Base-by-base conservation (phyloP, 371 early-diverging fungal species). In the Mucor saturninus region DNA sequence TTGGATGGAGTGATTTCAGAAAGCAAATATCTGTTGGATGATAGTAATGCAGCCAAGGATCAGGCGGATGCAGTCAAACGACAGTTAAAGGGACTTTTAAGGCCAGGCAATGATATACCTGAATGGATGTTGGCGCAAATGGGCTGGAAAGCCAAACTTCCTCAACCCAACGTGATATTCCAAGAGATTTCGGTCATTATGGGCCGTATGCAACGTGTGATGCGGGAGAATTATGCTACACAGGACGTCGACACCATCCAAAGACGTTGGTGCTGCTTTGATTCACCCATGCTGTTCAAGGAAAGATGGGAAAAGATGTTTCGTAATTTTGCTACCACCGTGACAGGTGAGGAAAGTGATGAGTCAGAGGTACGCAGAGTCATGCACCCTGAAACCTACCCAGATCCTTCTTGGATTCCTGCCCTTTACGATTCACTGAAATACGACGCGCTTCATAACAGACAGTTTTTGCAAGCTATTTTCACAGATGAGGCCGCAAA, bases 221-320 rank as follows among this genome's bases (percentile, higher is more conserved):
- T 98, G 96, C 79, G 85, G n/a, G 74, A 79, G 38, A 97, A 95
- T 70, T 91, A 93, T 66, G 66, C 72, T 15, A 61, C 54, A 13
- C 76, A 85, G 55, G 76, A 83, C 35, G 81, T 89, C 0, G 86
- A 86, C 8, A 62, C 73, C 5, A 69, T 90, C 10, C 91, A 92
- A 72, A 56, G 75, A 43, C 77, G 84, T 2, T 93, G 94, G 94
- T 93, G 94, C 64, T 93, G 94, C 61, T 80, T 81, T 62, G 94
- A 94, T 63, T 87, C 86, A 21, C 89, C 91, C 2, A 70, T 79
- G 1, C 71, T 92, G 21, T 93, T 93, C 69, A 82, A 85, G 61
- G 98, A 98, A 79, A 87, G 98, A 14, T 98, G 98, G 98, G 95
- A 95, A 70, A 95, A 95, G 73, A 85, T 96, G 54, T 93, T 98